Evolutionary conservation across 2,329 filamentous ascomycete species (phyloP), one percentile per base, ranked within the genome.

Genomic region (Tolypocladium guangdongense): DNA sequence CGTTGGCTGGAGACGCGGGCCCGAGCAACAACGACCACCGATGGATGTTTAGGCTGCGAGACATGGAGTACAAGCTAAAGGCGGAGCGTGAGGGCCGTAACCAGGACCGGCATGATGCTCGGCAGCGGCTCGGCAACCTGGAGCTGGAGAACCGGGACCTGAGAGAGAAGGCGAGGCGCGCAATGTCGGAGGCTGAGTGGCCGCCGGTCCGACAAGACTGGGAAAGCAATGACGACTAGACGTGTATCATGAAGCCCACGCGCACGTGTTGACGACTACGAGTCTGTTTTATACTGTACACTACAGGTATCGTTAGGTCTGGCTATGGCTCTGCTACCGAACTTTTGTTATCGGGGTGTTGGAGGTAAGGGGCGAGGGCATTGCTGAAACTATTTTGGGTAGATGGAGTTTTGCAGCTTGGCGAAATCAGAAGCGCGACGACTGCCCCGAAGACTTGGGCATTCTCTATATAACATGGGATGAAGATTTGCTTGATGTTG

Each of bases 31-130:
- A 73, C 39, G 86, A 92, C 60, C 85, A 88, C 59, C 82, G 87
- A 60, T 96, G 90, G 89, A 83, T 95, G 58, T 81, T 95, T 58
- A 76, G 93, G 7, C 76, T 97, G 36, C 83, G 89, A 54, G 91
- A 97, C 65, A 74, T 97, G 60, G 93, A 99, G 74, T 80, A 86
- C 59, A 83, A 95, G 61, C 76, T 99, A 20, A 95, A 96, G 68
- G 84, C 88, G 47, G 93, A 99, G 72, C 76, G 93, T 16, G 93
- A 97, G 69, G 90, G 85, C 1, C 76, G 93, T 46, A 75, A 95
- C 52, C 75, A 95, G 54, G 93, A 99, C 70, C 82, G 93, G 4
- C 86, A 81, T 49, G 90, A 90, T 27, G 92, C 92, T 32, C 76
- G 88, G 52, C 87, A 90, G 71, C 76, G 92, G 51, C 71, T 96